phyloP scores from a whole-genome alignment of 352 stramenopile species.

The Phytophthora pistaciae region DNA sequence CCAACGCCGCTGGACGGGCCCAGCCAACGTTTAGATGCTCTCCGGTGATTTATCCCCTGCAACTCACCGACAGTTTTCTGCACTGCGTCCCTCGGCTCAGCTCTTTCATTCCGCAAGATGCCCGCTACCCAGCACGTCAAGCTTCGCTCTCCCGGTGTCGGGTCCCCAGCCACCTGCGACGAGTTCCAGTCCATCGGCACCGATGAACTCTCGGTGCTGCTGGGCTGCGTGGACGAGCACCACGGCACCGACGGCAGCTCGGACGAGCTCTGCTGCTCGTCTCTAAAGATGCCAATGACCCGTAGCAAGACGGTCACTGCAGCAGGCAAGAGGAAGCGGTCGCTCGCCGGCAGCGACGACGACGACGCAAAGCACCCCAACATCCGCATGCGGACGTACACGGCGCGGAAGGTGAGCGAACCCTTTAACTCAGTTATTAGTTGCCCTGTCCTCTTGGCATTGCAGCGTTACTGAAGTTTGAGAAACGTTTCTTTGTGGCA shows the following conservation, averaged over 20 bases:
- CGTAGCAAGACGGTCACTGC: not conserved
- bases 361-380: constrained; percentile 12
- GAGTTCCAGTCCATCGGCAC: constrained; percentile 12
- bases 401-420: constrained; percentile 32
- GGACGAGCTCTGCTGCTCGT: constrained; percentile 6
- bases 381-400: constrained; percentile 37
- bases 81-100: not conserved
- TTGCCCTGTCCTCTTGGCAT: not conserved
- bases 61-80: constrained; percentile 10
- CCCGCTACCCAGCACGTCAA: constrained; percentile 12
- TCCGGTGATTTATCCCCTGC: constrained; percentile 6
- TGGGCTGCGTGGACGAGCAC: constrained; percentile 15
- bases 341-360: constrained; percentile 13
- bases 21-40: constrained; percentile 6
- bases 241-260: constrained; percentile 16
- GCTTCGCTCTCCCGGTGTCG: not conserved
- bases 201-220: constrained; percentile 19
- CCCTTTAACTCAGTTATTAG: not conserved
- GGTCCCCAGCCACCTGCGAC: not conserved
- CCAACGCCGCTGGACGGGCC: not conserved
- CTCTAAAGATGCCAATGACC: not conserved
- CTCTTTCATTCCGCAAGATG: constrained; percentile 23
- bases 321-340: constrained; percentile 19
- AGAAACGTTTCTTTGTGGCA: constrained; percentile 4
- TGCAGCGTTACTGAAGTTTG: constrained; percentile 10